A percentile compares a stretch with the other conserved stretches of the same genome.
Conservation (phyloP, 805 yeast species). For the Saccharomycopsis amapae region DNA sequence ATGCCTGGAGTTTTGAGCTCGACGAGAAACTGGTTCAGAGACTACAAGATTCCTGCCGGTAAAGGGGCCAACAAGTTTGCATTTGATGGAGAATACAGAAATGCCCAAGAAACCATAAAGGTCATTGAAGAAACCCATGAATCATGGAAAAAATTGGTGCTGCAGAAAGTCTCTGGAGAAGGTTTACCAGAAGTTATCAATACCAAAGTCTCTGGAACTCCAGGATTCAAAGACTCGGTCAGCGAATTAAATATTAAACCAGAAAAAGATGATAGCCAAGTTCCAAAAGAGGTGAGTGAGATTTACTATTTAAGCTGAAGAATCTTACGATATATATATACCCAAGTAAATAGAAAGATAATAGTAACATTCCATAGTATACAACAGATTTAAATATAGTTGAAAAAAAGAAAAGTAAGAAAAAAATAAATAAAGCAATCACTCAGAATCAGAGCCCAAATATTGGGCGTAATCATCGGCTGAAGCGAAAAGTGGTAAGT, state of each 20-base stretch:
- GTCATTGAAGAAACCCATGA: conserved; percentile 74
- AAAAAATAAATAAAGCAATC: neutral
- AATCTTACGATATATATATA: no score
- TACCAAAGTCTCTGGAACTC: conserved; percentile 49
- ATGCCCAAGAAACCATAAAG: conserved; percentile 78
- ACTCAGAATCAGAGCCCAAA: conserved; percentile 12
- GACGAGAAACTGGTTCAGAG: conserved; percentile 97
- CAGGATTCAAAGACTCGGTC: conserved; percentile 34
- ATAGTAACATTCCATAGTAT: no score
- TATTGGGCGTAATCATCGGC: conserved; percentile 60
- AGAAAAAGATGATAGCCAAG: conserved; percentile 27
- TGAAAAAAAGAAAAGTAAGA: neutral
- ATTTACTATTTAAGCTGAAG: conserved; percentile 30
- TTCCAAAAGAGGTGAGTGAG: conserved; percentile 36
- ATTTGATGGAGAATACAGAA: conserved; percentile 89
- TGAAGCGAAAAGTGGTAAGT: conserved; percentile 79
- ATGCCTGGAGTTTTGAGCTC: conserved; percentile 91
- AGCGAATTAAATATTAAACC: conserved; percentile 22
- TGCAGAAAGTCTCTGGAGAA: conserved; percentile 40
- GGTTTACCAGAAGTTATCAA: conserved; percentile 30
- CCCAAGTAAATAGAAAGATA: neutral
- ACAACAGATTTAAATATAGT: neutral
- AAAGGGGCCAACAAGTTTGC: conserved; percentile 96
- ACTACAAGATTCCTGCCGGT: conserved; percentile 97
- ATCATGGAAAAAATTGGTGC: conserved; percentile 74